Evolutionary conservation across 169 alveolate genomes (phyloP).

Genomic region (Plasmodium sp.): DNA sequence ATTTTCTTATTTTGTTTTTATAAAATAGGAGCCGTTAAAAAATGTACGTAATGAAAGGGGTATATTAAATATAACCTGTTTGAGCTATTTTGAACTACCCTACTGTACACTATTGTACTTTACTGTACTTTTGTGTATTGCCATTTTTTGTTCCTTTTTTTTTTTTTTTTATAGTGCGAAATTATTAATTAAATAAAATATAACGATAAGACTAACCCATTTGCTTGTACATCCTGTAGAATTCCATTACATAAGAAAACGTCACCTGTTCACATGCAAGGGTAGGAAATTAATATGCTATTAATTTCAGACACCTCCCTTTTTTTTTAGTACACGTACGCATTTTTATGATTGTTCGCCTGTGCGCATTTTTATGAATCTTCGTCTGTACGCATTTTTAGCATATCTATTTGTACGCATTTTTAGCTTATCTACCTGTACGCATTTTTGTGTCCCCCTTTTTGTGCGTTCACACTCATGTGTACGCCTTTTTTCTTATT

Average conservation of each 20-base stretch:
- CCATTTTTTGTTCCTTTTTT: not conserved
- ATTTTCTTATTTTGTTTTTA: conserved; percentile 18
- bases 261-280: not conserved
- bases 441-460: not conserved
- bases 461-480: not conserved
- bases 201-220: not conserved
- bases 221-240: not conserved
- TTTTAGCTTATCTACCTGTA: not conserved
- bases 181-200: not conserved
- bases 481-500: not conserved
- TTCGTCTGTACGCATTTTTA: not conserved
- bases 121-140: not conserved
- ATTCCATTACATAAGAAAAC: not conserved
- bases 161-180: conserved; percentile 9
- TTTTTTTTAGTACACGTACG: conserved; percentile 15
- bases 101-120: not conserved
- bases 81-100: not conserved
- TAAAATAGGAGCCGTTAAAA: not conserved
- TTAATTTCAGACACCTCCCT: conserved; percentile 11
- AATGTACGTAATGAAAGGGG: not conserved
- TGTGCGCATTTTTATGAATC: not conserved
- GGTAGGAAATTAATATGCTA: conserved; percentile 29
- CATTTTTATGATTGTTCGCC: not conserved
- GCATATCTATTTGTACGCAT: not conserved
- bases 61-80: not conserved